These are phyloP conservation scores for Eimeria acervulina DNA, from an alignment of 169 alveolate species.

Conservation along the genomic window DNA sequence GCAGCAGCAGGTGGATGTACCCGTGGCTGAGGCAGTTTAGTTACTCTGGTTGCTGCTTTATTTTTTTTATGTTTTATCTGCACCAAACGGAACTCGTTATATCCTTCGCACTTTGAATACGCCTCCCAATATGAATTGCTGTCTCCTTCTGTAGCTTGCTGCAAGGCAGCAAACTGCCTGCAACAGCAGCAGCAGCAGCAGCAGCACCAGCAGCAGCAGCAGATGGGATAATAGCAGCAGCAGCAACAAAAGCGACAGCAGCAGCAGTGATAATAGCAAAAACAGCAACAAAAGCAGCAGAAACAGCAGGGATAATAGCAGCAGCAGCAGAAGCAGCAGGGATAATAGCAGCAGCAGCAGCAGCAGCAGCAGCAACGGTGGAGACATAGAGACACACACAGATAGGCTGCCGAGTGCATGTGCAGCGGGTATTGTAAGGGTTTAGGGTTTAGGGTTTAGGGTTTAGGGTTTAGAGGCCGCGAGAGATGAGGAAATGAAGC, in stretches of 20 bases:
- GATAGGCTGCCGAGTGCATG: no score
- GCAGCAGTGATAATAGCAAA: not conserved
- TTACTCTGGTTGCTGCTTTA: not conserved
- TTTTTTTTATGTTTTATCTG: not conserved
- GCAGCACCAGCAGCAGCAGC: no score
- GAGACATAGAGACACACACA: no score
- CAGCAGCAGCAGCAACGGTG: no score
- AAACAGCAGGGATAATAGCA: no score
- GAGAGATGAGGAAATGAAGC: not conserved
- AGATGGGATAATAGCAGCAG: not conserved
- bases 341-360: not conserved
- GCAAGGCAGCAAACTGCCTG: slow-evolving; percentile 5
- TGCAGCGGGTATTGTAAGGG: no score
- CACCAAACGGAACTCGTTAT: not conserved
- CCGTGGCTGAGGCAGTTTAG: not conserved
- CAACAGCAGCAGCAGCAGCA: slow-evolving; percentile 26
- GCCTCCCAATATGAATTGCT: slow-evolving; percentile 17
- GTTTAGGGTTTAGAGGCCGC: no score
- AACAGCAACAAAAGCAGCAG: no score
- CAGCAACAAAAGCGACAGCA: not conserved
- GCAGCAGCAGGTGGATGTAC: not conserved
- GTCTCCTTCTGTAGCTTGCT: not conserved
- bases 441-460: no score
- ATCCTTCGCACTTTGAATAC: not conserved
- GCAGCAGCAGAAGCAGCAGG: no score